Evolutionary conservation across 305 asterid species (phyloP).

Genomic region (Solanum hybrid): DNA sequence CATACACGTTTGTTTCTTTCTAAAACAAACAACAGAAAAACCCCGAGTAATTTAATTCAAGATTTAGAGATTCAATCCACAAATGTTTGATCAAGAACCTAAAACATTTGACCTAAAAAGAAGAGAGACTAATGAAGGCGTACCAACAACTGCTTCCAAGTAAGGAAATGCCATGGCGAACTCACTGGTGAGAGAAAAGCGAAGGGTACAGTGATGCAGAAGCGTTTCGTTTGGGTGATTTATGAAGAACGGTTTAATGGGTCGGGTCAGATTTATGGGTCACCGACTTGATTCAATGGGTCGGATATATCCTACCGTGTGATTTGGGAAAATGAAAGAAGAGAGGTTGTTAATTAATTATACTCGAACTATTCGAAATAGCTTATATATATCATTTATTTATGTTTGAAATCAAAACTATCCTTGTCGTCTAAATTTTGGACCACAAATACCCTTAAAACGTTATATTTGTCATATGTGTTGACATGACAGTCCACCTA

Average conservation of each 20-base stretch:
- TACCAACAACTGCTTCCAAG: conserved; percentile 87
- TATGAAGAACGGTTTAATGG: not conserved
- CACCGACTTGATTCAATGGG: not conserved
- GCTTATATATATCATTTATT: too few relatives aligned
- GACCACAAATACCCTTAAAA: too few relatives aligned
- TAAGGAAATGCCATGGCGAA: conserved; percentile 78
- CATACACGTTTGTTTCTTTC: not conserved
- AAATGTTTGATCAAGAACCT: not conserved
- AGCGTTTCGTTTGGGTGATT: not conserved
- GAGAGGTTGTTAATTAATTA: not conserved
- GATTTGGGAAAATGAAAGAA: not conserved
- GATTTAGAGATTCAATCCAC: not conserved
- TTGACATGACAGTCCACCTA: too few relatives aligned
- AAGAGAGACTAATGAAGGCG: not conserved
- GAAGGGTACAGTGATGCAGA: not conserved
- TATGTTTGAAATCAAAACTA: too few relatives aligned
- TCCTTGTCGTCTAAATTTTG: too few relatives aligned
- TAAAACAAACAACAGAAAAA: not conserved
- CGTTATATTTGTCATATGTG: too few relatives aligned
- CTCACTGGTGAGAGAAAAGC: not conserved
- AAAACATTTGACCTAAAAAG: not conserved
- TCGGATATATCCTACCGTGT: not conserved
- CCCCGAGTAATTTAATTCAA: not conserved
- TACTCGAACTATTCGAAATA: too few relatives aligned
- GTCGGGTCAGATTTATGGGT: not conserved